Conservation (phyloP, 345 rosid species). For the Salix caprea region DNA sequence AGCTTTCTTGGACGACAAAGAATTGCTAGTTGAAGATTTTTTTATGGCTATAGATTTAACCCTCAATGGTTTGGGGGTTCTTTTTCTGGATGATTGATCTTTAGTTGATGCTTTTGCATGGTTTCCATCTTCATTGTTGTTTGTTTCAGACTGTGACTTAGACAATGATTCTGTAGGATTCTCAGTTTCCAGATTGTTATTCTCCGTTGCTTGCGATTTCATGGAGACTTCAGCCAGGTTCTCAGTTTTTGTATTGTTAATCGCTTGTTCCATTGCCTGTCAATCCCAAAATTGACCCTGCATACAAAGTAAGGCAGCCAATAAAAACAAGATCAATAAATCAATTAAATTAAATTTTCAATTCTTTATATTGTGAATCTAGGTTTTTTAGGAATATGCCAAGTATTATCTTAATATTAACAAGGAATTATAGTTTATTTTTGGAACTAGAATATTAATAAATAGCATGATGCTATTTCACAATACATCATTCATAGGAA, state of each 20-base stretch:
- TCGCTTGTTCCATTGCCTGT: constrained; percentile 32
- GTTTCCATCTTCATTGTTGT: constrained; percentile 23
- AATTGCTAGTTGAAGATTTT: constrained; percentile 29
- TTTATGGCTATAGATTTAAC: constrained; percentile 41
- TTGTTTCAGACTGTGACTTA: neutral
- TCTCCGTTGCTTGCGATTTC: neutral
- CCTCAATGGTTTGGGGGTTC: constrained; percentile 30
- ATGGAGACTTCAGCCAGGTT: neutral
- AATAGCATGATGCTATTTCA: neutral
- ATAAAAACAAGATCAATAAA: neutral
- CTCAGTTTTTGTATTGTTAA: constrained; percentile 9
- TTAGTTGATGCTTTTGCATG: constrained; percentile 23
- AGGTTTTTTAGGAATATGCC: neutral
- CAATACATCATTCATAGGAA: too few species aligned
- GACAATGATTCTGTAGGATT: neutral
- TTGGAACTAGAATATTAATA: neutral
- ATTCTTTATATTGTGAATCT: neutral
- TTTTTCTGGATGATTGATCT: constrained; percentile 30
- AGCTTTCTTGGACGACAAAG: constrained; percentile 24
- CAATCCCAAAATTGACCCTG: neutral
- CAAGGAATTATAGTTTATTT: neutral
- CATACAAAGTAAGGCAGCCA: neutral
- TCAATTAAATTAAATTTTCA: neutral
- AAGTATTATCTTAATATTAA: neutral
- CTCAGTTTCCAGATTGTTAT: neutral